phyloP scores from a whole-genome alignment of 2,329 filamentous ascomycete genomes.

The Volutella citrinella region DNA sequence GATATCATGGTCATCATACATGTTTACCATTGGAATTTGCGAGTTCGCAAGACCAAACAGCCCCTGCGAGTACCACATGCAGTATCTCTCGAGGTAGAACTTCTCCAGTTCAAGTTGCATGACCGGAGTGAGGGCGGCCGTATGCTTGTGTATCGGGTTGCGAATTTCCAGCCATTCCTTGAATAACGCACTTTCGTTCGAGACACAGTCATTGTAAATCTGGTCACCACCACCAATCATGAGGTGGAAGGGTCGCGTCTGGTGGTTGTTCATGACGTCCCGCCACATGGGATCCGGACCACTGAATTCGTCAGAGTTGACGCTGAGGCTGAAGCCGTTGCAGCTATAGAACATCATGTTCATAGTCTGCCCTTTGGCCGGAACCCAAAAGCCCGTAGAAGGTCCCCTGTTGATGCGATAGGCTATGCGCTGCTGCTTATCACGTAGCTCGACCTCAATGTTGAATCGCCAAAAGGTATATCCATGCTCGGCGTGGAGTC shows the following conservation, averaged over 20 bases:
- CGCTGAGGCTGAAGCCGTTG: slow-evolving; percentile 86
- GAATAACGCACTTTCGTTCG: slow-evolving; percentile 72
- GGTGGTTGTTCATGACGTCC: slow-evolving; percentile 89
- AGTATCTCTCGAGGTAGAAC: slow-evolving; percentile 87
- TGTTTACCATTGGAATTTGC: slow-evolving; percentile 97
- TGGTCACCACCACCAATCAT: slow-evolving; percentile 98
- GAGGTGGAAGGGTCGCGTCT: slow-evolving; percentile 89
- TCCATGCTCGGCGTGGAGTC: slow-evolving; percentile 80
- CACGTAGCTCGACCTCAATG: slow-evolving; percentile 81
- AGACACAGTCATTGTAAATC: slow-evolving; percentile 88
- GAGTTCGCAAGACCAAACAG: slow-evolving; percentile 88
- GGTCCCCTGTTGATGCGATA: slow-evolving; percentile 95
- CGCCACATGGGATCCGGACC: slow-evolving; percentile 97
- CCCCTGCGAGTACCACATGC: slow-evolving; percentile 94
- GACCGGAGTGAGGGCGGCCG: slow-evolving; percentile 70
- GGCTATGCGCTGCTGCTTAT: slow-evolving; percentile 78
- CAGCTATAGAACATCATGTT: slow-evolving; percentile 99
- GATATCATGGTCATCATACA: slow-evolving; percentile 94
- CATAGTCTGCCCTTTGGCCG: slow-evolving; percentile 80
- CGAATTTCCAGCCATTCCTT: slow-evolving; percentile 80
- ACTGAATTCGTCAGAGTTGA: slow-evolving; percentile 75
- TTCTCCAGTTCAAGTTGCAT: slow-evolving; percentile 86
- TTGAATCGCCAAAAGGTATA: slow-evolving; percentile 98
- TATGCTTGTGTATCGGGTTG: slow-evolving; percentile 76
- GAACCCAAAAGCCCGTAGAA: slow-evolving; percentile 90